Evolutionary conservation across 176 grass and related monocot genomes (phyloP).

Genomic region (Aegilops tauschii): DNA sequence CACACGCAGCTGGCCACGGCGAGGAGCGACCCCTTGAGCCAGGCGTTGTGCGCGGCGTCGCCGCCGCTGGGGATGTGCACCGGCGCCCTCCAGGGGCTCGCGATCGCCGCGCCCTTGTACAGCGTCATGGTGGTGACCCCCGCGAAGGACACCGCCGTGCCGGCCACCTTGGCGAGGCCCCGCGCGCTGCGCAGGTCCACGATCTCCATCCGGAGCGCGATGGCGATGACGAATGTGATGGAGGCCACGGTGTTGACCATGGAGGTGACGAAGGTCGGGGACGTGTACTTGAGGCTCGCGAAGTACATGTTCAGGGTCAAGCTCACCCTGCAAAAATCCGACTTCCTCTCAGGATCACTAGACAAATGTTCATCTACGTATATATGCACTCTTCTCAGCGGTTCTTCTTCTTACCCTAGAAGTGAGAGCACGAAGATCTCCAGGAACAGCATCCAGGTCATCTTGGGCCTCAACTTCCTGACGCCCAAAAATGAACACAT

Average conservation of each 20-base stretch:
- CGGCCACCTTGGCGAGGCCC: constrained; percentile 65
- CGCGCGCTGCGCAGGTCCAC: constrained; percentile 51
- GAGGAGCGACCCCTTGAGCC: constrained; percentile 68
- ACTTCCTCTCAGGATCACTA: background rate
- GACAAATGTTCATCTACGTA: background rate
- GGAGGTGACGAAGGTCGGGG: constrained; percentile 72
- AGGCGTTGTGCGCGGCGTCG: constrained; percentile 38
- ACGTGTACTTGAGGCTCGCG: constrained; percentile 79
- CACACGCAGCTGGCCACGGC: constrained; percentile 73
- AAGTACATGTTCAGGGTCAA: constrained; percentile 96
- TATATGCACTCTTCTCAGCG: background rate
- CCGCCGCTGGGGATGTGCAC: constrained; percentile 36
- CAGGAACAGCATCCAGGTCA: constrained; percentile 73
- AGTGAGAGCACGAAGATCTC: constrained; percentile 77
- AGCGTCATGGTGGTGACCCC: constrained; percentile 91
- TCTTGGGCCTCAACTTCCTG: constrained; percentile 71
- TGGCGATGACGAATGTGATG: constrained; percentile 81
- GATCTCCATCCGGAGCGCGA: constrained; percentile 69
- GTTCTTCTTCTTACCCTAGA: constrained; percentile 57
- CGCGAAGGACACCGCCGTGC: constrained; percentile 62
- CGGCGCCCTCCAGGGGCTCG: constrained; percentile 48
- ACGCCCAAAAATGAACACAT: background rate
- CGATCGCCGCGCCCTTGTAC: constrained; percentile 64
- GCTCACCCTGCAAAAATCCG: constrained; percentile 54
- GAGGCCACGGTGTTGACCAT: constrained; percentile 72